phyloP scores from a whole-genome alignment of 2,329 filamentous ascomycete species.

The Fusarium compactum region DNA sequence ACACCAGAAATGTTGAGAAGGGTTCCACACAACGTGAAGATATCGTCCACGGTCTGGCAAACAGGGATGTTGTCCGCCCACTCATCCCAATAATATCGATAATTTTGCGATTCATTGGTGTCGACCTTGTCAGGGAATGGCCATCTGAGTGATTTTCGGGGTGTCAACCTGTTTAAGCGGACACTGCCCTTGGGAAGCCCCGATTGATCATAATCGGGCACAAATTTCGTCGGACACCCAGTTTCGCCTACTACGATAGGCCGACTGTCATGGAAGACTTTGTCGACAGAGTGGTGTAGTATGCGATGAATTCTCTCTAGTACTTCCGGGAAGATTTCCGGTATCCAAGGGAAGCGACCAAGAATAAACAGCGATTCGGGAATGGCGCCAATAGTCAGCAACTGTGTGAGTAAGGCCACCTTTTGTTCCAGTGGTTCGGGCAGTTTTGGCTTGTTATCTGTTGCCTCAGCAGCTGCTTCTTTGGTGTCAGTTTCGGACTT shows the following conservation, averaged over 20 bases:
- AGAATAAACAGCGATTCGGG: conserved; percentile 94
- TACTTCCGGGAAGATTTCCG: conserved; percentile 85
- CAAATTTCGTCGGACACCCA: conserved; percentile 59
- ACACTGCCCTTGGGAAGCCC: conserved; percentile 77
- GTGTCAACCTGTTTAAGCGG: conserved; percentile 67
- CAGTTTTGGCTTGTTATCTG: conserved; percentile 63
- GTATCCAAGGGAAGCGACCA: conserved; percentile 91
- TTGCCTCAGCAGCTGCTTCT: conserved; percentile 54
- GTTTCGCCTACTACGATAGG: conserved; percentile 50
- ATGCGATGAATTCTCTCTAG: conserved; percentile 86
- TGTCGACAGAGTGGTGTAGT: conserved; percentile 82
- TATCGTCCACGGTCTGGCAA: conserved; percentile 89
- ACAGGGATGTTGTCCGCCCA: conserved; percentile 94
- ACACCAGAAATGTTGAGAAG: conserved; percentile 88
- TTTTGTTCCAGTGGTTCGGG: conserved; percentile 90
- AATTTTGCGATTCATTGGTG: conserved; percentile 80
- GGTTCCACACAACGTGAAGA: conserved; percentile 87
- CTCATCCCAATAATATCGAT: conserved; percentile 97
- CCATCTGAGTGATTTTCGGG: conserved; percentile 83
- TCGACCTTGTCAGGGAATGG: conserved; percentile 83
- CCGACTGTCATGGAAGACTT: conserved; percentile 69
- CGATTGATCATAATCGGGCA: conserved; percentile 70
- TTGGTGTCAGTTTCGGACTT: conserved; percentile 68
- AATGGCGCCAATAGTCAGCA: conserved; percentile 90
- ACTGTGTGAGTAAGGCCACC: conserved; percentile 81